These are phyloP conservation scores for Pythium utonaiense DNA, from an alignment of 352 stramenopile species.

Conservation along the genomic window DNA sequence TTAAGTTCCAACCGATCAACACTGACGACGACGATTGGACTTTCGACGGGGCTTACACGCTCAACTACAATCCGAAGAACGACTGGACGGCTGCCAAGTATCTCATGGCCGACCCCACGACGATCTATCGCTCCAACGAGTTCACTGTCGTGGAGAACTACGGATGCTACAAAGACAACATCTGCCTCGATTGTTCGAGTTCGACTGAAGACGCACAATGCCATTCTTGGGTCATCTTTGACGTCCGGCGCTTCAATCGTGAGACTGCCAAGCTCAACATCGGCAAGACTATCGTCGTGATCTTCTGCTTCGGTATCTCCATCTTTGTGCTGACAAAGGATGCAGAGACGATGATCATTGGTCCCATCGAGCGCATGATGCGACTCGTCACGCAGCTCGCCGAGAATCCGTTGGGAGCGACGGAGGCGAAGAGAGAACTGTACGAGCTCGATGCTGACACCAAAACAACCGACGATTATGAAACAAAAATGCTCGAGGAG, in stretches of 20 bases:
- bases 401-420: constrained; percentile 64
- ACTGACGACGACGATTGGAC: constrained; percentile 48
- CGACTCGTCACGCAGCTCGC: constrained; percentile 67
- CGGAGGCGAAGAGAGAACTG: constrained; percentile 63
- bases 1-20: constrained; percentile 57
- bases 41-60: constrained; percentile 30
- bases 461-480: constrained; percentile 84
- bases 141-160: constrained; percentile 59
- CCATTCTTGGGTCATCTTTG: constrained; percentile 70
- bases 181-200: constrained; percentile 48
- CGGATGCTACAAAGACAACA: constrained; percentile 63
- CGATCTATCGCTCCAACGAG: constrained; percentile 52
- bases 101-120: constrained; percentile 32
- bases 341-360: constrained; percentile 94
- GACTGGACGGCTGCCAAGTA: constrained; percentile 58
- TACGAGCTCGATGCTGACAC: constrained; percentile 65
- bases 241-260: constrained; percentile 49
- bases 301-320: constrained; percentile 88
- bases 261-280: constrained; percentile 66
- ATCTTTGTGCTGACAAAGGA: constrained; percentile 93
- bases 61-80: constrained; percentile 62
- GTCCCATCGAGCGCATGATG: constrained; percentile 96
- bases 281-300: constrained; percentile 85
- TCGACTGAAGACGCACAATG: constrained; percentile 45
- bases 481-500: constrained; percentile 95